Base-by-base conservation (phyloP, 768 basidiomycete species). In the Hypsizygus marmoreus region DNA sequence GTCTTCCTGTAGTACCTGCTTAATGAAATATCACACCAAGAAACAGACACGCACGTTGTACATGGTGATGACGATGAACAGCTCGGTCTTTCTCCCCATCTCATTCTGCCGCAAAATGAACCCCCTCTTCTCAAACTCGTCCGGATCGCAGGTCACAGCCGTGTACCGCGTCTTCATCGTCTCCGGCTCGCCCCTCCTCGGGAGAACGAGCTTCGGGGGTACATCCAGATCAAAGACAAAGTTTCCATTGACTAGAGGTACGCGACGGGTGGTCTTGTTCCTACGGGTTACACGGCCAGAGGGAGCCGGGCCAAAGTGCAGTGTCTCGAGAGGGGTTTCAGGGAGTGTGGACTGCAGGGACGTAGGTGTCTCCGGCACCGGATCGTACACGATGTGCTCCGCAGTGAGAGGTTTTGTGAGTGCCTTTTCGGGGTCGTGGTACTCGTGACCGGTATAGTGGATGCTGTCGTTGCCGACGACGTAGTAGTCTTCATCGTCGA, bases 41-140 rank as follows among this genome's bases (percentile, higher is more conserved):
- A 7, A 25, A 14, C 10, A 7, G 25, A 53, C 57, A 49, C 86
- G 61, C 64, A 95, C 95, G 63, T 97, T 97, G 63, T 87, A 97
- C 92, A 97, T 93, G 17, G 94, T 97, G 57, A 97, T 88, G 47
- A 92, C 90, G 61, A 97, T 88, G 70, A 95, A 89, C 43, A 97
- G 63, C 60, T 97, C 95, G 10, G 93, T 97, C 45, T 85, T 78
- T 42, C 93, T 76, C 23, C 84, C 82, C 50, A 69, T 79, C 58
- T 89, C 80, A 59, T 87, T 87, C 62, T 97, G 95, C 40, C 94
- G 76, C 23, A 97, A 74, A 49, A 85, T 88, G 65, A 91, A 95
- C 9, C 89, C 86, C 36, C 81, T 81, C 60, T 76, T 79, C 65
- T 89, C 84, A 60, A 95, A 97, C 25, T 95, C 86, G 60, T 97